phyloP scores from a whole-genome alignment of 768 basidiomycete genomes.

The Xerocomus potaroensis region DNA sequence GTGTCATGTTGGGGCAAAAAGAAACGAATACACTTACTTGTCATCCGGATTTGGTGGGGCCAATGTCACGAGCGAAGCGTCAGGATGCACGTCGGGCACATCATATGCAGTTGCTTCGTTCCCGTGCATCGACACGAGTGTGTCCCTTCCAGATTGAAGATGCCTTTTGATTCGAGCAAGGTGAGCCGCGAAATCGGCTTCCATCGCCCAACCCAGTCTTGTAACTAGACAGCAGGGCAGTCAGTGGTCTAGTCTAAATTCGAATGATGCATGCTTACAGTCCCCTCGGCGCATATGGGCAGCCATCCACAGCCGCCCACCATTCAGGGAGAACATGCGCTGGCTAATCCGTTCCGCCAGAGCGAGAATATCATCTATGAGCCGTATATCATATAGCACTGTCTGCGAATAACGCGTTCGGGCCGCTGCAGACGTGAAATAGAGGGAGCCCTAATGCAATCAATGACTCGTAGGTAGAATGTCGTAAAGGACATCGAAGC shows the following conservation, averaged over 20 bases:
- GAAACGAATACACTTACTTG: constrained; percentile 9
- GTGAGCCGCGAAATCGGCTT: constrained; percentile 30
- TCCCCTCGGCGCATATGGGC: constrained; percentile 45
- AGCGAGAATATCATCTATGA: constrained; percentile 20
- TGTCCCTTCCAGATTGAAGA: constrained; percentile 17
- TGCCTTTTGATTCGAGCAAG: constrained; percentile 26
- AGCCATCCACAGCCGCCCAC: constrained; percentile 39
- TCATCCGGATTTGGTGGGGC: constrained; percentile 24
- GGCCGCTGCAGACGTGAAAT: constrained; percentile 30
- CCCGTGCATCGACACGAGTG: constrained; percentile 20
- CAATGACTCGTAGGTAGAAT: background rate
- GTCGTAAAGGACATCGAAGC: background rate
- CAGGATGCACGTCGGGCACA: constrained; percentile 18
- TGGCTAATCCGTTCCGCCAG: constrained; percentile 31
- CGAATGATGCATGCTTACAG: constrained; percentile 25
- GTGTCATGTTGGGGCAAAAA: background rate
- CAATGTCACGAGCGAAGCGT: constrained; percentile 18
- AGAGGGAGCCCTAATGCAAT: constrained; percentile 28
- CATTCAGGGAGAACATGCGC: constrained; percentile 29
- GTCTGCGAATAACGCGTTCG: constrained; percentile 26
- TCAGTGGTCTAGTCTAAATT: background rate
- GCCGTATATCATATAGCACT: constrained; percentile 30
- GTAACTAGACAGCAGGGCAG: constrained; percentile 22
- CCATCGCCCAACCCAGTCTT: constrained; percentile 33
- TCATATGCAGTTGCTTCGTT: constrained; percentile 15